Base-by-base conservation (phyloP, 108 stramenopile species). In the Pseudonitzschia delicatissima region DNA sequence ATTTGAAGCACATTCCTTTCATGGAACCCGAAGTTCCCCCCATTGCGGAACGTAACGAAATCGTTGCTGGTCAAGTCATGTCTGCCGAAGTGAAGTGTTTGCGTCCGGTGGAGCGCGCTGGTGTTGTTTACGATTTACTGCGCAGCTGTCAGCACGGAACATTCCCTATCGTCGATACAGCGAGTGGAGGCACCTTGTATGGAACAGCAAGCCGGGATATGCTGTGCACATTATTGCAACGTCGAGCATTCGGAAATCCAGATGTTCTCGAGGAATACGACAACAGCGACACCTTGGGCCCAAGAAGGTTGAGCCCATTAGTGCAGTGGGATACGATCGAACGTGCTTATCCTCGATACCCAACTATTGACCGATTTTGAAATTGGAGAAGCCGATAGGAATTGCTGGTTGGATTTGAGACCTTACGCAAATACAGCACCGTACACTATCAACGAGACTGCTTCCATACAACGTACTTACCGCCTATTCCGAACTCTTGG, bases 391-490 rank as follows among this genome's bases (percentile, higher is more conserved):
- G 74, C 75, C 23, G 97, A 96, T 49, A 65, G 94, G 32, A 86
- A 88, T 59, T 91, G 90, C 65, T 91, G 89, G 91, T 73, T 98
- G 42, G 98, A 98, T 72, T 82, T 98, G 55, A 77, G 96, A 47
- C 98, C 98, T n/a, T 96, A 97, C 70, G 92, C 93, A 32, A 96
- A 97, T 81, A 97, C 96, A 36, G 95, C 96, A 31, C 95, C 98
- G 18, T 95, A 96, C 75, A 91, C 94, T 28, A 86, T 98, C 62
- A 91, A 91, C 64, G 93, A 94, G 55, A 96, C 91, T 23, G 94
- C 95, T 4, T 97, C 95, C 7, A 84, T 96, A 59, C 88, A 92
- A 78, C 66, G 96, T 17, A 92, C 98, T 5, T 98, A 98, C 73
- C 91, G 96, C 8, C 67, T 97, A 23, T 98, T 98, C 82, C 94